phyloP scores from a whole-genome alignment of 495 filamentous ascomycete genomes.

The Penicillium riverlandense region DNA sequence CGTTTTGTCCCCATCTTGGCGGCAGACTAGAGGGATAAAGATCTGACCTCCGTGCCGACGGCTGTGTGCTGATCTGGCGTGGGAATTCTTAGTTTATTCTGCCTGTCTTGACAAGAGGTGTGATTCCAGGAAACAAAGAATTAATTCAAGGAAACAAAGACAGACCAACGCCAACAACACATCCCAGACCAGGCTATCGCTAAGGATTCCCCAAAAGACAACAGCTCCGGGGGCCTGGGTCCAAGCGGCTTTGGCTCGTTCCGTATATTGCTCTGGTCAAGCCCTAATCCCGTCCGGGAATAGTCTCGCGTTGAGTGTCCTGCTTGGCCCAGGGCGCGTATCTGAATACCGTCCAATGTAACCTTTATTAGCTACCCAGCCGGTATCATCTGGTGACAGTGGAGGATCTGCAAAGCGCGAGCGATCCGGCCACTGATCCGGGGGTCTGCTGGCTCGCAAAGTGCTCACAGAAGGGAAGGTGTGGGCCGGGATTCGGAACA shows the following conservation, averaged over 20 bases:
- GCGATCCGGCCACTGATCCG: no score
- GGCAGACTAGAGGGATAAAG: slow-evolving; percentile 25
- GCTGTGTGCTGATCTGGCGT: slow-evolving; percentile 4
- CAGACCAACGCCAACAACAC: no score
- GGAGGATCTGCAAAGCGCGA: no score
- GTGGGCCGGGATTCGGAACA: no score
- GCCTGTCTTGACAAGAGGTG: background rate
- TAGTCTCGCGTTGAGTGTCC: background rate
- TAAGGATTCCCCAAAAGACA: no score
- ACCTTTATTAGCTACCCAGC: slow-evolving; percentile 1
- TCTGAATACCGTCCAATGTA: slow-evolving; percentile 10
- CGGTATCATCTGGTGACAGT: no score
- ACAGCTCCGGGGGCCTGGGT: no score
- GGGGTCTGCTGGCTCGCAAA: no score
- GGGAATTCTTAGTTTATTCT: background rate
- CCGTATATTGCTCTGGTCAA: slow-evolving; percentile 4
- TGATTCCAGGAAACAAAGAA: background rate
- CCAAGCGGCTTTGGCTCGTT: slow-evolving; percentile 5
- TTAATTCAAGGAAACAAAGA: no score
- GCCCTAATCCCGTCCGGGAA: slow-evolving; percentile 9
- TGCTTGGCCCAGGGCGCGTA: background rate
- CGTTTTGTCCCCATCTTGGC: slow-evolving; percentile 9
- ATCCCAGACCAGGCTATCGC: no score
- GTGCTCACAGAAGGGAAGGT: no score
- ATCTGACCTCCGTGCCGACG: slow-evolving; percentile 13